These are phyloP conservation scores for Rhododendron kiyosumense DNA, from an alignment of 148 eudicot species.

Conservation along the genomic window DNA sequence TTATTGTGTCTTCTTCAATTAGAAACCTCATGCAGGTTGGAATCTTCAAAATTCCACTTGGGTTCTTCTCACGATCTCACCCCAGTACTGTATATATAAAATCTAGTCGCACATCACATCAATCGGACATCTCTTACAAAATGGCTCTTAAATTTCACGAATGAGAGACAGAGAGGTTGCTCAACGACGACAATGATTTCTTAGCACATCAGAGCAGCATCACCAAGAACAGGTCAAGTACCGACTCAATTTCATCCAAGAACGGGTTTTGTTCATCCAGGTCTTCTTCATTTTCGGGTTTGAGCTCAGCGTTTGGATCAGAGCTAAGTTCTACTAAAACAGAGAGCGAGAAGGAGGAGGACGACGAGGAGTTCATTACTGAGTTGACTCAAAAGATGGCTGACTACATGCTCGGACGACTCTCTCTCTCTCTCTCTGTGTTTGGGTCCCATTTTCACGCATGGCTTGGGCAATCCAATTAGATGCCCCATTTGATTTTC, in stretches of 20 bases:
- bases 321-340: slow-evolving; percentile 26
- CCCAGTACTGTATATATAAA: neutral
- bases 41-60: neutral
- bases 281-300: slow-evolving; percentile 23
- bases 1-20: neutral
- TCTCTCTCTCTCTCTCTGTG: too few species aligned
- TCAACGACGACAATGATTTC: neutral
- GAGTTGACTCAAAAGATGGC: slow-evolving; percentile 50
- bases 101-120: neutral
- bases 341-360: slow-evolving; percentile 31
- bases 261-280: slow-evolving; percentile 8
- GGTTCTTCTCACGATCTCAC: neutral
- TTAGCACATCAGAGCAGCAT: neutral
- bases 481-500: too few species aligned
- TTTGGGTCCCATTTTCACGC: too few species aligned
- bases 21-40: neutral
- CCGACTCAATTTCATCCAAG: slow-evolving; percentile 7
- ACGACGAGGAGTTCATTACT: slow-evolving; percentile 26
- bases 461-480: too few species aligned
- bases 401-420: slow-evolving; percentile 38
- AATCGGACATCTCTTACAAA: neutral
- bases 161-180: neutral
- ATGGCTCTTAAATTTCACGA: slow-evolving; percentile 7
- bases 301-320: slow-evolving; percentile 26
- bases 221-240: neutral